phyloP scores from a whole-genome alignment of 495 filamentous ascomycete species.

The Coniosporium apollinis region DNA sequence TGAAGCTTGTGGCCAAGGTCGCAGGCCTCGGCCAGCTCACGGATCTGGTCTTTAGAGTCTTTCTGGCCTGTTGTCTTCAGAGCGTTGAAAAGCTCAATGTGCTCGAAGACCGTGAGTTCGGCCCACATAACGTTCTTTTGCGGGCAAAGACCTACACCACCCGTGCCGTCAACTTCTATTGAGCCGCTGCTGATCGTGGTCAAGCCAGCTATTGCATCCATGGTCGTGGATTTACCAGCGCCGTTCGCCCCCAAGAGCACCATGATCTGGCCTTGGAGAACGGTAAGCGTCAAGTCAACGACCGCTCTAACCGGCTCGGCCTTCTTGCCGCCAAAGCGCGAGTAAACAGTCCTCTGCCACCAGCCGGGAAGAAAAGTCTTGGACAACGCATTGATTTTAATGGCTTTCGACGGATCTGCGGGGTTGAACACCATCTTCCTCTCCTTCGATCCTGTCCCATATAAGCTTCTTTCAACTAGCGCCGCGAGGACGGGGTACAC shows the following conservation, averaged over 20 bases:
- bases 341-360: conserved; percentile 28
- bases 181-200: conserved; percentile 50
- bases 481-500: conserved; percentile 55
- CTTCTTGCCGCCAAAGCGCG: conserved; percentile 33
- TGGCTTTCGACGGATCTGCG: conserved; percentile 14
- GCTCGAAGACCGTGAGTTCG: conserved; percentile 63
- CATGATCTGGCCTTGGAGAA: conserved; percentile 59
- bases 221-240: conserved; percentile 70
- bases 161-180: conserved; percentile 53
- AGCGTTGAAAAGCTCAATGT: conserved; percentile 59
- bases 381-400: conserved; percentile 48
- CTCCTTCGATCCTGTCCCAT: conserved; percentile 51
- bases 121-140: conserved; percentile 73
- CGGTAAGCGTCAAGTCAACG: conserved; percentile 43
- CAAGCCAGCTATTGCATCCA: conserved; percentile 70
- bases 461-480: conserved; percentile 52
- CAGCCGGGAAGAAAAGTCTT: conserved; percentile 56
- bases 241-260: conserved; percentile 76
- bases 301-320: conserved; percentile 57
- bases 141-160: conserved; percentile 72
- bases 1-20: conserved; percentile 55
- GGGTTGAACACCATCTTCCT: conserved; percentile 29
- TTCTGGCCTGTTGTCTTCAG: conserved; percentile 44
- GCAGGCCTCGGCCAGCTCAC: conserved; percentile 43
- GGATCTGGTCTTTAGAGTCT: conserved; percentile 37